phyloP scores from a whole-genome alignment of 1,284 basidiomycete genomes.

The Leccinum subrobustum region DNA sequence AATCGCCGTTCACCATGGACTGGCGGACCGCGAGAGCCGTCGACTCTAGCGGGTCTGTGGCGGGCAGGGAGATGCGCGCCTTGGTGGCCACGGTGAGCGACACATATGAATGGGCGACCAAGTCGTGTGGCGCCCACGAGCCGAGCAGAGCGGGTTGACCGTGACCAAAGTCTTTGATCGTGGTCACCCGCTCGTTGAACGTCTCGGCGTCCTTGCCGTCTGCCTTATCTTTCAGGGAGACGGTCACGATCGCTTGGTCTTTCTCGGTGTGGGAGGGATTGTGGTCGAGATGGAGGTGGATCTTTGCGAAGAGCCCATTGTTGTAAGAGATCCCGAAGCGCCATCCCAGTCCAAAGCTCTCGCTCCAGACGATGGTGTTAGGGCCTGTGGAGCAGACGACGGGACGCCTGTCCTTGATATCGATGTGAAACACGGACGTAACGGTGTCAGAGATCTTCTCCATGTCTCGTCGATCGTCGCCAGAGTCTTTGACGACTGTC shows the following conservation, averaged over 20 bases:
- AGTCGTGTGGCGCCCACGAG: constrained; percentile 20
- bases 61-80: constrained; percentile 9
- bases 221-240: constrained; percentile 9
- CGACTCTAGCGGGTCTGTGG: constrained; percentile 19
- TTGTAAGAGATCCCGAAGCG: constrained; percentile 25
- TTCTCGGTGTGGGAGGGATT: constrained; percentile 21
- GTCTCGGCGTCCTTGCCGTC: constrained; percentile 3
- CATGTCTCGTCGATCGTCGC: constrained; percentile 13
- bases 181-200: constrained; percentile 14
- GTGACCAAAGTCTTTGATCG: constrained; percentile 28
- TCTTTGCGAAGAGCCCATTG: constrained; percentile 26
- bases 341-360: constrained; percentile 32
- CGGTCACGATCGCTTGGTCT: constrained; percentile 18
- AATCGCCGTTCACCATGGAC: constrained; percentile 30
- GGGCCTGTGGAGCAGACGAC: constrained; percentile 13
- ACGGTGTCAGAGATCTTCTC: constrained; percentile 29
- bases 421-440: constrained; percentile 28
- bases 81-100: constrained; percentile 23
- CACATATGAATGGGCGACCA: constrained; percentile 23
- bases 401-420: constrained; percentile 23
- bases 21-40: constrained; percentile 20
- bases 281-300: constrained; percentile 31
- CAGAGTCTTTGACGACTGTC: not conserved
- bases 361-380: constrained; percentile 21
- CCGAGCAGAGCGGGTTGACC: constrained; percentile 26